Evolutionary conservation across 2,329 filamentous ascomycete species (phyloP).

Genomic region (Talaromyces amestolkiae): DNA sequence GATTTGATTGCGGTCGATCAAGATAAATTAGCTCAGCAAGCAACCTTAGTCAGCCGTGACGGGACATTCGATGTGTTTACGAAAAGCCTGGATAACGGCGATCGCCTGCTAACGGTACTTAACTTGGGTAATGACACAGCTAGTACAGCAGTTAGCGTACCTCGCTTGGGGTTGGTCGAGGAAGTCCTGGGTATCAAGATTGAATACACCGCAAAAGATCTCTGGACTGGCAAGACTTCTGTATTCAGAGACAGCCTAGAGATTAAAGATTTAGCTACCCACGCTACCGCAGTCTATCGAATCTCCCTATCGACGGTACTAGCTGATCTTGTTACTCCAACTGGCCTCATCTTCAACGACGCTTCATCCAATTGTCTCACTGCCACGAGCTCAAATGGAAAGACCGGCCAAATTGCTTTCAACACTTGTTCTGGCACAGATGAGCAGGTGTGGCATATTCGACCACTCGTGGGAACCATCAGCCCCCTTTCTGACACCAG

Average conservation of each 20-base stretch:
- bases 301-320: constrained; percentile 35
- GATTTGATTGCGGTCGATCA: constrained; percentile 47
- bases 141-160: constrained; percentile 34
- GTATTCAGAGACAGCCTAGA: constrained; percentile 27
- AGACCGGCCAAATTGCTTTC: constrained; percentile 33
- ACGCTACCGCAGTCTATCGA: constrained; percentile 46
- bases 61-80: constrained; percentile 47
- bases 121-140: constrained; percentile 40
- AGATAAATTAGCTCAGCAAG: constrained; percentile 45
- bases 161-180: constrained; percentile 37
- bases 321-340: constrained; percentile 36
- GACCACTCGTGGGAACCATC: constrained; percentile 32
- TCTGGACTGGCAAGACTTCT: constrained; percentile 42
- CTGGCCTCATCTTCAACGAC: constrained; percentile 53
- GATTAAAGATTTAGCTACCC: constrained; percentile 32
- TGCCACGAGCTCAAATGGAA: constrained; percentile 21
- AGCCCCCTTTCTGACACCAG: constrained; percentile 37
- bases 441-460: constrained; percentile 46
- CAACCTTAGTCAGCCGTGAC: constrained; percentile 49
- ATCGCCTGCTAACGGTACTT: constrained; percentile 49
- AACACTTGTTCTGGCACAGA: constrained; percentile 39
- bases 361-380: constrained; percentile 47
- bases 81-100: constrained; percentile 48
- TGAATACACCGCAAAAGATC: constrained; percentile 39
- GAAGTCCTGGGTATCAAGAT: constrained; percentile 19